Base-by-base conservation (phyloP, 2,329 filamentous ascomycete species). In the Pseudogymnoascus sp. region DNA sequence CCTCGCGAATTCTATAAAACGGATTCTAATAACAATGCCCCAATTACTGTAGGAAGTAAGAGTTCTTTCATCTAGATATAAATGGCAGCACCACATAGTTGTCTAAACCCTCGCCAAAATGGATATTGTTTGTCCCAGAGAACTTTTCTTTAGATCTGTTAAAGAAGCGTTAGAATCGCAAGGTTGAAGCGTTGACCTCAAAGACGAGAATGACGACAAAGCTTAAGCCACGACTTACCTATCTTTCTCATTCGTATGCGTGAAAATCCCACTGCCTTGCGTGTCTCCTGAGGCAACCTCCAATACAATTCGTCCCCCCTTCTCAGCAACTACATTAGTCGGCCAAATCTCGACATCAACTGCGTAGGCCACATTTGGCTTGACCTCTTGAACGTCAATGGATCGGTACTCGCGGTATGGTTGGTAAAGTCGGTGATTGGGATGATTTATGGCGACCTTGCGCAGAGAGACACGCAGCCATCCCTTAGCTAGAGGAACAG, bases 301-400 rank as follows among this genome's bases (percentile, higher is more conserved):
- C 43, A 87, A 78, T 2, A 85, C 77, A 14, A 87, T 67, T 68
- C 75, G 79, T 0, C 78, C 81, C 0, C 84, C 84, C 65, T 78
- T 77, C 65, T 78, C 79, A 1, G 80, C 74, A 0, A 86, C 74
- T 0, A 87, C 83, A 65, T 85, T 85, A 0, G 85, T 87, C 0
- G 85, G 84, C 86, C 85, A 88, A 0, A 88, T 71, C 70, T 88
- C 85, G 0, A 88, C 76, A 65, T 88, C 85, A 0, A 87, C 82
- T 0, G 71, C 73, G 67, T 89, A 88, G 0, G 85, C 75, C 62
- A 84, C 80, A 0, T 81, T 82, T 0, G 78, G 74, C 28, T 80
- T 77, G 7, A 88, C 84, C 0, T 79, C 77, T 53, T 78, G 77
- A 2, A 84, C 81, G 65, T 88, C 85, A 0, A 75, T 81, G 38